A percentile compares a stretch with the other conserved stretches of the same genome.
phyloP scores from a whole-genome alignment of 805 yeast species.

The Zygoascus bituminiphila region DNA sequence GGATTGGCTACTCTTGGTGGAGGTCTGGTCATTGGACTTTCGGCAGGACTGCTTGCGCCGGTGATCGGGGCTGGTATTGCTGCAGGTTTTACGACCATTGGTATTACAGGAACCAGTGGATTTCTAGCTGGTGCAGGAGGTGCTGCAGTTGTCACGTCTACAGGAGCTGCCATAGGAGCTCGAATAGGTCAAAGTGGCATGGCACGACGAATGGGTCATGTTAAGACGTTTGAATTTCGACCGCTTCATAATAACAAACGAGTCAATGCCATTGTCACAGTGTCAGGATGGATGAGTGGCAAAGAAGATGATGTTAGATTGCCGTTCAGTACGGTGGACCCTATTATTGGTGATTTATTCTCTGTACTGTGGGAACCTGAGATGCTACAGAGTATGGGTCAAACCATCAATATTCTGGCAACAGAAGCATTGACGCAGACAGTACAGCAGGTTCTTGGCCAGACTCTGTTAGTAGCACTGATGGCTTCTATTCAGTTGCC shows the following conservation, averaged over 20 bases:
- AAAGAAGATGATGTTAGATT: conserved; percentile 90
- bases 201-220: conserved; percentile 80
- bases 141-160: conserved; percentile 84
- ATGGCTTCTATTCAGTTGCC: conserved; percentile 93
- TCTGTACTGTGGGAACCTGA: conserved; percentile 97
- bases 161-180: conserved; percentile 89
- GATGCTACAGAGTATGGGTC: conserved; percentile 92
- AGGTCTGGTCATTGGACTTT: conserved; percentile 83
- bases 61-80: conserved; percentile 98
- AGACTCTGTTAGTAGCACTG: conserved; percentile 77
- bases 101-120: conserved; percentile 87
- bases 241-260: conserved; percentile 89
- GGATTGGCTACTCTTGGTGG: conserved; percentile 97
- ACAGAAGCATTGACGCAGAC: conserved; percentile 89
- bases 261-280: conserved; percentile 77
- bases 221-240: conserved; percentile 84
- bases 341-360: conserved; percentile 93
- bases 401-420: conserved; percentile 87
- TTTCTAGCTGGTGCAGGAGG: conserved; percentile 97
- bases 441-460: conserved; percentile 90
- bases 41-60: conserved; percentile 94
- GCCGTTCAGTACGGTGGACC: conserved; percentile 95
- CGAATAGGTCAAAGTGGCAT: conserved; percentile 81
- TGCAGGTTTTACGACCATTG: conserved; percentile 91
- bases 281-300: conserved; percentile 97